These are phyloP conservation scores for Paraphoma sp. DNA, from an alignment of 2,329 filamentous ascomycete species.

Conservation along the genomic window DNA sequence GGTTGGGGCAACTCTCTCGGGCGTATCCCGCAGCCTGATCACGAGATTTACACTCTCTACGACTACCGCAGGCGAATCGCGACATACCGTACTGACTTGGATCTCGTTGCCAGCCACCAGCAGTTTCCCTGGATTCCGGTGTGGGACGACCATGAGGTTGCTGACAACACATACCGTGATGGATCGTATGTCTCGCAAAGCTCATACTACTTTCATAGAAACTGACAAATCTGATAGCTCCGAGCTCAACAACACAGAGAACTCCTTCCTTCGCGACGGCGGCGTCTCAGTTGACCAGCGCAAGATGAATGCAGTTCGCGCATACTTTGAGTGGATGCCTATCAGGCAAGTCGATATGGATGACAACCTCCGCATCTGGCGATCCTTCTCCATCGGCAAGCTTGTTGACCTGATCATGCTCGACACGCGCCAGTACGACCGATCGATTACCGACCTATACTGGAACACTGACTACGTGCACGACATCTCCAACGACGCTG, in stretches of 20 bases:
- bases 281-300: slow-evolving; percentile 52
- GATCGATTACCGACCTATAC: slow-evolving; percentile 52
- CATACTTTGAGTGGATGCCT: slow-evolving; percentile 56
- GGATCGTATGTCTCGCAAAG: slow-evolving; percentile 26
- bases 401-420: slow-evolving; percentile 53
- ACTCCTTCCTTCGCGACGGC: slow-evolving; percentile 48
- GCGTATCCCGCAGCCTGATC: slow-evolving; percentile 41
- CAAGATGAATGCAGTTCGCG: slow-evolving; percentile 56
- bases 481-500: slow-evolving; percentile 69
- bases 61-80: slow-evolving; percentile 53
- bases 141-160: slow-evolving; percentile 53
- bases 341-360: slow-evolving; percentile 54
- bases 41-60: slow-evolving; percentile 51
- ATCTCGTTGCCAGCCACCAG: slow-evolving; percentile 48
- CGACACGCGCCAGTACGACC: slow-evolving; percentile 53
- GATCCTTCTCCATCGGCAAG: slow-evolving; percentile 51
- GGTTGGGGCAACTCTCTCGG: slow-evolving; percentile 43
- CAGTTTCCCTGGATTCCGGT: slow-evolving; percentile 53
- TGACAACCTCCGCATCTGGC: slow-evolving; percentile 52
- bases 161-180: slow-evolving; percentile 52
- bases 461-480: slow-evolving; percentile 70
- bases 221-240: slow-evolving; percentile 1
- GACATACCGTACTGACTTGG: slow-evolving; percentile 50
- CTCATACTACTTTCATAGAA: too few species aligned
- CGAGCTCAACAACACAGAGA: slow-evolving; percentile 53